Percentiles rank a stretch among this genome's conserved stretches.
phyloP scores from a whole-genome alignment of 2,329 filamentous ascomycete species.

The Fusarium anthophilum region DNA sequence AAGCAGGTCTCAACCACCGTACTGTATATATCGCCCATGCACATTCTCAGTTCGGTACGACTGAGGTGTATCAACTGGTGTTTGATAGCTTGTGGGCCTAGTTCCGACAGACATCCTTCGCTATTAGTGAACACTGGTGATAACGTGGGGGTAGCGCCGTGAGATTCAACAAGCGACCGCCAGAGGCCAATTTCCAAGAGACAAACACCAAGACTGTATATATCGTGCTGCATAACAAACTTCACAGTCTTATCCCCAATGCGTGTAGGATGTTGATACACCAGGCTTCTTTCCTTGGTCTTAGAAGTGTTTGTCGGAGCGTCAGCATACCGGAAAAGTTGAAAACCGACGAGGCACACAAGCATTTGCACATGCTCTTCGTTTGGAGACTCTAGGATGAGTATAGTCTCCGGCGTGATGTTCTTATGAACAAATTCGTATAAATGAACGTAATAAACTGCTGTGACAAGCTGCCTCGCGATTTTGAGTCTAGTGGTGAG shows the following conservation, averaged over 20 bases:
- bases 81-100: too few relatives aligned
- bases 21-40: too few relatives aligned
- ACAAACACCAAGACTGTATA: background rate
- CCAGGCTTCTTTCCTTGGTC: background rate
- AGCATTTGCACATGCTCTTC: background rate
- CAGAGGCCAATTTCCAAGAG: background rate
- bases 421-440: background rate
- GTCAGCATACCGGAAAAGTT: background rate
- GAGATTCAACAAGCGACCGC: background rate
- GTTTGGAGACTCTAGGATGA: too few relatives aligned
- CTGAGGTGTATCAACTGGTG: too few relatives aligned
- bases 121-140: too few relatives aligned
- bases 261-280: background rate
- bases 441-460: background rate
- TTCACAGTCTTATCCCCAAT: background rate
- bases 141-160: too few relatives aligned
- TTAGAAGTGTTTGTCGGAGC: background rate
- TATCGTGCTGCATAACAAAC: background rate
- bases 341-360: background rate
- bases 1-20: too few relatives aligned
- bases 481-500: background rate
- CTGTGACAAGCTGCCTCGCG: background rate
- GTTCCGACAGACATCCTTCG: too few relatives aligned
- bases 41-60: too few relatives aligned
- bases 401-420: background rate